Conservation (phyloP, 148 eudicot genomes). For the Diospyros lotus region DNA sequence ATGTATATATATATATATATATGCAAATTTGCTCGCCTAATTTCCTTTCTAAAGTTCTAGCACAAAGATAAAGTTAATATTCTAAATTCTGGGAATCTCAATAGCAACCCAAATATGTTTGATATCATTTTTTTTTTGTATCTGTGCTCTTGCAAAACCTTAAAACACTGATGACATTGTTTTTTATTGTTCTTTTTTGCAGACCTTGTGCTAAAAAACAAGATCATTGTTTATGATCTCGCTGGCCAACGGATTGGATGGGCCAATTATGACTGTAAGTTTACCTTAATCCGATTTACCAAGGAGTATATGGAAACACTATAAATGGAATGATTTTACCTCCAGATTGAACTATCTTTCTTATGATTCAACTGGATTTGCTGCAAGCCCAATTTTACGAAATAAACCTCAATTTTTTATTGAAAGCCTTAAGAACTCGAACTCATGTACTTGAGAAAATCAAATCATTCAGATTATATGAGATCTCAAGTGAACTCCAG, state of each 20-base stretch:
- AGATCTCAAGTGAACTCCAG: too few species aligned
- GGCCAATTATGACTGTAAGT: conserved; percentile 95
- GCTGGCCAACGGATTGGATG: conserved; percentile 89
- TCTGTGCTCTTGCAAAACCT: background rate
- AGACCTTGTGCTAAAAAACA: conserved; percentile 93
- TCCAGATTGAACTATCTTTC: background rate
- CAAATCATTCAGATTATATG: too few species aligned
- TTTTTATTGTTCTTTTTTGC: conserved; percentile 14
- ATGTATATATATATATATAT: too few species aligned
- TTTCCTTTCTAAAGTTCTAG: too few species aligned
- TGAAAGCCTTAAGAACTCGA: background rate
- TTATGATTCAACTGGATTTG: background rate
- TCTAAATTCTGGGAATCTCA: too few species aligned
- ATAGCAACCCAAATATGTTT: too few species aligned
- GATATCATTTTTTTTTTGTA: too few species aligned
- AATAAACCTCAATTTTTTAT: background rate
- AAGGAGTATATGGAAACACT: background rate
- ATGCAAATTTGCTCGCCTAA: too few species aligned
- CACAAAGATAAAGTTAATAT: too few species aligned
- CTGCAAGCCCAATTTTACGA: background rate
- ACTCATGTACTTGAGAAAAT: too few species aligned
- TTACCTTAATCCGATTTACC: background rate
- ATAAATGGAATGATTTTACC: background rate
- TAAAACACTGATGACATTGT: background rate
- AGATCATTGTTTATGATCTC: conserved; percentile 79